phyloP scores from a whole-genome alignment of 176 grass and related monocot species.

The Pontederia crassipes region DNA sequence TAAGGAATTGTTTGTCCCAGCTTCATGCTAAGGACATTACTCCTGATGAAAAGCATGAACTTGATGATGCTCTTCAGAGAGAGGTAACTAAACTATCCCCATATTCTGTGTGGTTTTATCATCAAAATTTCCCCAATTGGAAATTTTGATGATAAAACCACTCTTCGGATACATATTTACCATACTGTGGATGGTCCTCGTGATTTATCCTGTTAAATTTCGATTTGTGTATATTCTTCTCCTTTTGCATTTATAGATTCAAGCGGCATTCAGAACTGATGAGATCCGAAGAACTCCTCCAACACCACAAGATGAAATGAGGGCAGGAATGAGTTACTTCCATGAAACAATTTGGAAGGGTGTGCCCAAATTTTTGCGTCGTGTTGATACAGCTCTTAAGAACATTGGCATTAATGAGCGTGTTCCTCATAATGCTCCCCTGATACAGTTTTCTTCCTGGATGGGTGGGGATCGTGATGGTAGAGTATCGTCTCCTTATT shows the following conservation, averaged over 20 bases:
- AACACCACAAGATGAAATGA: conserved; percentile 97
- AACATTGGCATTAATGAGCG: conserved; percentile 95
- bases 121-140: too few species aligned
- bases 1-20: conserved; percentile 75
- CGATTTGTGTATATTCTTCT: not conserved
- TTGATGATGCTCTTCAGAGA: conserved; percentile 95
- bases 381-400: conserved; percentile 85
- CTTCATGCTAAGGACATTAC: conserved; percentile 85
- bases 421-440: conserved; percentile 83
- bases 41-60: conserved; percentile 87
- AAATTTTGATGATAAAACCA: not conserved
- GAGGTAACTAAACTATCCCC: conserved; percentile 44
- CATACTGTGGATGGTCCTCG: not conserved
- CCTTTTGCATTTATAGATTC: conserved; percentile 39
- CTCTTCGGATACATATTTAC: too few species aligned
- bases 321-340: conserved; percentile 95
- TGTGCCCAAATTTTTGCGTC: conserved; percentile 94
- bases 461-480: conserved; percentile 99
- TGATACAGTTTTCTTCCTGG: conserved; percentile 99
- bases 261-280: conserved; percentile 95
- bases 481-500: conserved; percentile 28
- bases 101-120: not conserved
- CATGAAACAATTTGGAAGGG: conserved; percentile 98
- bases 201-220: not conserved
- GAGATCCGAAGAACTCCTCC: conserved; percentile 90